These are phyloP conservation scores for Colletotrichum godetiae DNA, from an alignment of 2,329 filamentous ascomycete species.

Conservation along the genomic window DNA sequence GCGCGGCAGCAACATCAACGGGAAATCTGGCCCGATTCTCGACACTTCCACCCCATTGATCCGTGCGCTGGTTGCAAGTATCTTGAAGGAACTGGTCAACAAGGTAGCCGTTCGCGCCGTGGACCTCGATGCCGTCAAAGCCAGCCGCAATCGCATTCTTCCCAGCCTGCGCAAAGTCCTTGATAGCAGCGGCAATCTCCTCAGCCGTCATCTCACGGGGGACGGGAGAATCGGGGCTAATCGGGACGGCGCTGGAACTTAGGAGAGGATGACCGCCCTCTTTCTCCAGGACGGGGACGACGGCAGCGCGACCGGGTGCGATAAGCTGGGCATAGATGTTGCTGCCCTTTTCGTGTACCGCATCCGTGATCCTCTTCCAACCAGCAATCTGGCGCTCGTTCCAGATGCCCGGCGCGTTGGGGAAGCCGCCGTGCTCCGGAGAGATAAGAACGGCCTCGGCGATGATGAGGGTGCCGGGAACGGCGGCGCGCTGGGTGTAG, in stretches of 20 bases:
- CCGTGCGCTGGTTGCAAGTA: conserved; percentile 60
- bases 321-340: conserved; percentile 73
- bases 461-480: conserved; percentile 56
- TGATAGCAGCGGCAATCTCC: conserved; percentile 72
- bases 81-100: conserved; percentile 69
- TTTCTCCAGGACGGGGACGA: conserved; percentile 39
- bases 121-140: conserved; percentile 76
- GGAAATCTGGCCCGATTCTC: conserved; percentile 64
- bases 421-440: conserved; percentile 45
- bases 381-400: conserved; percentile 64
- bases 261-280: conserved; percentile 43
- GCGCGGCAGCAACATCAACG: conserved; percentile 58
- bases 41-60: conserved; percentile 63
- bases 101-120: conserved; percentile 70
- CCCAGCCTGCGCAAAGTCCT: conserved; percentile 64
- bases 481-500: conserved; percentile 56
- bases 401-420: conserved; percentile 67
- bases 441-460: conserved; percentile 58
- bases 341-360: conserved; percentile 71
- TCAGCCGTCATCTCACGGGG: conserved; percentile 72
- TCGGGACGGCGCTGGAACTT: conserved; percentile 43
- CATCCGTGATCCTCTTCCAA: conserved; percentile 71
- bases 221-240: conserved; percentile 58
- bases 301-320: conserved; percentile 67
- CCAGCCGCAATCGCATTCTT: conserved; percentile 70